Conservation (phyloP, 495 filamentous ascomycete species). For the Lasiosphaeria ovina region DNA sequence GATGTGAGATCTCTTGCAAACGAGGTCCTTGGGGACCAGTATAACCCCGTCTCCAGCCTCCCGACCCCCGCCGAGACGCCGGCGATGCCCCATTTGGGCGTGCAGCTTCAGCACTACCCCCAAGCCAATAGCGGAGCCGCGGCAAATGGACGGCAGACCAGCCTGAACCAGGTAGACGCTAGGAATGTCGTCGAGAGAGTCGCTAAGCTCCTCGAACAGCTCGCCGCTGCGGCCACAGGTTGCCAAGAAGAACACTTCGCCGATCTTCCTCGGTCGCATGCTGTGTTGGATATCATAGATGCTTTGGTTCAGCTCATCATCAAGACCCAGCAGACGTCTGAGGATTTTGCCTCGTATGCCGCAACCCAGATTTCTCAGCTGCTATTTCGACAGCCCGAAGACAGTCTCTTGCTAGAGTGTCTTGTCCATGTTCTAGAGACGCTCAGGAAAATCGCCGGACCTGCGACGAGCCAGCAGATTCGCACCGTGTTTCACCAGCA, state of each 20-base stretch:
- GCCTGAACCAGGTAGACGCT: constrained; percentile 64
- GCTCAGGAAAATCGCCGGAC: constrained; percentile 71
- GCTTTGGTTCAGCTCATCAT: constrained; percentile 53
- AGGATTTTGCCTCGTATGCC: constrained; percentile 64
- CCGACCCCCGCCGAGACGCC: constrained; percentile 80
- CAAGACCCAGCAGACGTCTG: constrained; percentile 56
- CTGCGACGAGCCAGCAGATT: constrained; percentile 67
- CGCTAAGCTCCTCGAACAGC: constrained; percentile 65
- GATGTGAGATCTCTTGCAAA: constrained; percentile 54
- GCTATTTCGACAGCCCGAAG: constrained; percentile 56
- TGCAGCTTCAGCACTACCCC: constrained; percentile 61
- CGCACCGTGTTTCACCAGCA: constrained; percentile 63
- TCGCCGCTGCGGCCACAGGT: constrained; percentile 62
- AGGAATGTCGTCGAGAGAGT: constrained; percentile 62
- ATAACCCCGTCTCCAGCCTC: constrained; percentile 69
- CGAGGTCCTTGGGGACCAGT: constrained; percentile 83
- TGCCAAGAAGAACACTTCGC: constrained; percentile 66
- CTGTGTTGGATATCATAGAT: constrained; percentile 63
- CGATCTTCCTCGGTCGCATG: constrained; percentile 64
- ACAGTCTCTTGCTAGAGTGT: constrained; percentile 72
- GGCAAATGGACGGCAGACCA: constrained; percentile 50
- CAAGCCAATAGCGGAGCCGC: constrained; percentile 47
- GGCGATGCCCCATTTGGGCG: constrained; percentile 64
- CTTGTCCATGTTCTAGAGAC: constrained; percentile 78
- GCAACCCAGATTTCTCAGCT: constrained; percentile 68